phyloP scores from a whole-genome alignment of 495 filamentous ascomycete species.

The Hyaloscypha hepaticicola region DNA sequence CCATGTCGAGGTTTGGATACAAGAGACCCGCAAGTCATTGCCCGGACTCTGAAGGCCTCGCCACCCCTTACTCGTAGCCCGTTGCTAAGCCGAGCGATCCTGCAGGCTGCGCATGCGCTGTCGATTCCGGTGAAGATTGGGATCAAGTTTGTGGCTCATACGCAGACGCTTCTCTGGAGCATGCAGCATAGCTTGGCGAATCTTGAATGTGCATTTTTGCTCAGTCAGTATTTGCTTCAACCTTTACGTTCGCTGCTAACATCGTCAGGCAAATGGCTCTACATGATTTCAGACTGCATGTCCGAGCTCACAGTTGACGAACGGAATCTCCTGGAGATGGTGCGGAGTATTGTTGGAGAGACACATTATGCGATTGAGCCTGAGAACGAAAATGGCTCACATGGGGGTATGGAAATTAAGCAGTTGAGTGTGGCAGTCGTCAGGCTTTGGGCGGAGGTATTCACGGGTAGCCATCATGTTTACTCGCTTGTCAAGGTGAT shows the following conservation, averaged over 20 bases:
- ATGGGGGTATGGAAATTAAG: slow-evolving; percentile 49
- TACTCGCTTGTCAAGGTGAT: slow-evolving; percentile 67
- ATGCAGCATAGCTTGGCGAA: slow-evolving; percentile 70
- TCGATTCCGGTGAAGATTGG: slow-evolving; percentile 67
- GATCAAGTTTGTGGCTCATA: slow-evolving; percentile 67
- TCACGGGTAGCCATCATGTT: slow-evolving; percentile 61
- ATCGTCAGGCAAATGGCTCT: slow-evolving; percentile 47
- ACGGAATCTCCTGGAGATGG: slow-evolving; percentile 60
- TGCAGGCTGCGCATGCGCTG: slow-evolving; percentile 69
- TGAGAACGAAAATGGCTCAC: slow-evolving; percentile 36
- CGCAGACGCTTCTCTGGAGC: slow-evolving; percentile 67
- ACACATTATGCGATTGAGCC: slow-evolving; percentile 64
- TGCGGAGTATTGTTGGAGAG: slow-evolving; percentile 74
- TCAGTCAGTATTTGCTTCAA: slow-evolving; percentile 44
- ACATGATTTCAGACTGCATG: slow-evolving; percentile 38
- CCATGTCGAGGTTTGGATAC: slow-evolving; percentile 61
- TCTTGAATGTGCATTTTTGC: slow-evolving; percentile 66
- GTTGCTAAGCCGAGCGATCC: slow-evolving; percentile 56
- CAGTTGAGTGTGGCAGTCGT: slow-evolving; percentile 63
- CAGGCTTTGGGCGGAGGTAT: slow-evolving; percentile 65
- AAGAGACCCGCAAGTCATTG: slow-evolving; percentile 59
- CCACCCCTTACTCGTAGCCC: slow-evolving; percentile 57
- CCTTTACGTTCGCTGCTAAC: slow-evolving; percentile 39
- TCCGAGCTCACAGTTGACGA: slow-evolving; percentile 55
- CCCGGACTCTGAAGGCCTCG: slow-evolving; percentile 55